Evolutionary conservation across 129 eudicot species (phyloP).

Genomic region (Logfia minima): DNA sequence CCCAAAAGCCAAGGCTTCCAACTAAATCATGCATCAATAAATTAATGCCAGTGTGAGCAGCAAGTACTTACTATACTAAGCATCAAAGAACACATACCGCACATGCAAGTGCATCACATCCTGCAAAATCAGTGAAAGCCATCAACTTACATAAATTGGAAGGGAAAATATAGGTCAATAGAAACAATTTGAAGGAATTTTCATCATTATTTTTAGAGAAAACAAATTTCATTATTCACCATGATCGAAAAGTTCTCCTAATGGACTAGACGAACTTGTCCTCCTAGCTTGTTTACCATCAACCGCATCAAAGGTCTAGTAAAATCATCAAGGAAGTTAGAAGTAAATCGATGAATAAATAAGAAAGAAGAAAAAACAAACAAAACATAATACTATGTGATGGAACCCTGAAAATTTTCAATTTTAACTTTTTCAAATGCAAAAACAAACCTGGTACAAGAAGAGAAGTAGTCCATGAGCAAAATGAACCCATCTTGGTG

Average conservation of each 20-base stretch:
- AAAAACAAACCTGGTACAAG: constrained; percentile 76
- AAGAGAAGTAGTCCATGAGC: constrained; percentile 92
- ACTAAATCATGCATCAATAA: constrained; percentile 40
- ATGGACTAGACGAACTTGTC: constrained; percentile 94
- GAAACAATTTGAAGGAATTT: constrained; percentile 1
- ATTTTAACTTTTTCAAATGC: background rate
- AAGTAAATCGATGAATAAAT: constrained; percentile 18
- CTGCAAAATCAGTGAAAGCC: constrained; percentile 43
- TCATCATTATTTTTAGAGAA: background rate
- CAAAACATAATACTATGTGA: background rate
- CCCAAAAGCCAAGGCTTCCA: constrained; percentile 94
- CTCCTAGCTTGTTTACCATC: constrained; percentile 99
- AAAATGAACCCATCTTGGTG: constrained; percentile 98
- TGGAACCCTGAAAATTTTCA: constrained; percentile 5
- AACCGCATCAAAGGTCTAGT: constrained; percentile 97
- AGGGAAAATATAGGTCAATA: background rate
- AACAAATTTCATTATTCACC: constrained; percentile 36
- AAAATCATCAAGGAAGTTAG: constrained; percentile 17
- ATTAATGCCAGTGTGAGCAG: background rate
- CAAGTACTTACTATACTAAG: constrained; percentile 6
- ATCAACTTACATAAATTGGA: constrained; percentile 22
- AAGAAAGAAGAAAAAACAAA: background rate
- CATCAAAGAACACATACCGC: constrained; percentile 54
- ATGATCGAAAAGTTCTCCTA: constrained; percentile 99
- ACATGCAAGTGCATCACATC: constrained; percentile 98